Evolutionary conservation across 805 yeast species (phyloP).

Genomic region (Monosporozyma solicola): DNA sequence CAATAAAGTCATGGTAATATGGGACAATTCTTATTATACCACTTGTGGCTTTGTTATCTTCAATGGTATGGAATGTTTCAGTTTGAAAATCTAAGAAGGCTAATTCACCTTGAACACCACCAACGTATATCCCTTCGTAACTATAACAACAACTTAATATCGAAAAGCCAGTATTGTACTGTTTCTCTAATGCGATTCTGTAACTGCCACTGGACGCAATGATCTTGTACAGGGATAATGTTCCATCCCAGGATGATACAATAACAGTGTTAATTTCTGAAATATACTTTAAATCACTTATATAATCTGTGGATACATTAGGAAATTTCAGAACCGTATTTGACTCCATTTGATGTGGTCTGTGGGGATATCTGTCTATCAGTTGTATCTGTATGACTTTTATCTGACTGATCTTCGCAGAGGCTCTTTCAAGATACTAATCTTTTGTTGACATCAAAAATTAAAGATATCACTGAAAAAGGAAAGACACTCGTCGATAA

Average conservation of each 20-base stretch:
- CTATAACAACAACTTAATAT: constrained; percentile 21
- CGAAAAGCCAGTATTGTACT: constrained; percentile 8
- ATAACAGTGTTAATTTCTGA: constrained; percentile 31
- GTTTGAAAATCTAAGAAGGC: constrained; percentile 44
- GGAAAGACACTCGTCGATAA: neutral
- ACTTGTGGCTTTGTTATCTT: constrained; percentile 29
- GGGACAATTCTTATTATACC: constrained; percentile 32
- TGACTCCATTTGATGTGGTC: neutral
- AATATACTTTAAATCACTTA: constrained; percentile 20
- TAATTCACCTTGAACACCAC: constrained; percentile 48
- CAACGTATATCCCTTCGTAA: constrained; percentile 32
- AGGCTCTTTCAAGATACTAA: neutral
- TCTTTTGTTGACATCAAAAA: neutral
- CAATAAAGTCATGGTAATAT: constrained; percentile 27
- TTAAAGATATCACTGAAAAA: neutral
- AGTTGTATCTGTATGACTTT: neutral
- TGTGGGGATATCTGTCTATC: neutral
- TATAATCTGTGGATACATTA: constrained; percentile 18
- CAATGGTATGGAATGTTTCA: constrained; percentile 16
- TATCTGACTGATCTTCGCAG: neutral
- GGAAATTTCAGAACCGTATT: constrained; percentile 6
- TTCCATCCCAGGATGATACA: constrained; percentile 52
- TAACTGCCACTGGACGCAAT: neutral
- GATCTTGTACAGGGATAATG: constrained; percentile 32
- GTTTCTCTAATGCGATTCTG: constrained; percentile 15